Percentiles rank a stretch among this genome's conserved stretches.
phyloP scores from a whole-genome alignment of 2,329 filamentous ascomycete genomes.

The Ophiostoma fasciatum region DNA sequence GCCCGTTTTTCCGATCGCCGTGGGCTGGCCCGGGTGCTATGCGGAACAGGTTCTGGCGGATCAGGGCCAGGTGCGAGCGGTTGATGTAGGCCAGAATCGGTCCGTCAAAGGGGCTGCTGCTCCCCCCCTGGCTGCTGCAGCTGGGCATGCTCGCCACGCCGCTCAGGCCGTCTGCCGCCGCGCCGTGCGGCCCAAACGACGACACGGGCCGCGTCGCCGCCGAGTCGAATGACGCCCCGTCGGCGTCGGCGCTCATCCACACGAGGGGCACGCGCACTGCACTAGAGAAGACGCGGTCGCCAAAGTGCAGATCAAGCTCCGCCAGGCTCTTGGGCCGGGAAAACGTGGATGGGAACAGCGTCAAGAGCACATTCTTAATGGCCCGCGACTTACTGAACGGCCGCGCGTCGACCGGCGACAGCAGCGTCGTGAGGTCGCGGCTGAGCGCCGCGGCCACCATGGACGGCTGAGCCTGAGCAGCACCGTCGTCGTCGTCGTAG shows the following conservation, averaged over 20 bases:
- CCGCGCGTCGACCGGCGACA: slow-evolving; percentile 20
- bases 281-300: slow-evolving; percentile 27
- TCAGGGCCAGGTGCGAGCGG: slow-evolving; percentile 28
- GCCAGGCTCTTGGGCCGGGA: slow-evolving; percentile 18
- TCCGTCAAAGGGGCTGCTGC: slow-evolving; percentile 12
- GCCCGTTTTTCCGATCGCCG: slow-evolving; percentile 24
- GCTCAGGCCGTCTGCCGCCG: slow-evolving; percentile 5
- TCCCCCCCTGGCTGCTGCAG: slow-evolving; percentile 13
- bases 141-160: slow-evolving; percentile 12
- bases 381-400: slow-evolving; percentile 24
- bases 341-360: slow-evolving; percentile 25
- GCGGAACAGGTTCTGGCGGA: slow-evolving; percentile 33
- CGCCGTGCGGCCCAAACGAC: slow-evolving; percentile 16
- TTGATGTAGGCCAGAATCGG: slow-evolving; percentile 33
- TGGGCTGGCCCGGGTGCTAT: slow-evolving; percentile 25
- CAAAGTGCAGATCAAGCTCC: slow-evolving; percentile 36
- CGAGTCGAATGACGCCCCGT: slow-evolving; percentile 20
- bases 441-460: slow-evolving; percentile 27
- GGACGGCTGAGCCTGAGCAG: no score
- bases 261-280: slow-evolving; percentile 33
- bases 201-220: slow-evolving; percentile 19
- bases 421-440: slow-evolving; percentile 27
- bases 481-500: slow-evolving; percentile 17
- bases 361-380: slow-evolving; percentile 28
- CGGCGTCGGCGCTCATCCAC: slow-evolving; percentile 28